Base-by-base conservation (phyloP, 495 filamentous ascomycete genomes). In the Podospora comata region DNA sequence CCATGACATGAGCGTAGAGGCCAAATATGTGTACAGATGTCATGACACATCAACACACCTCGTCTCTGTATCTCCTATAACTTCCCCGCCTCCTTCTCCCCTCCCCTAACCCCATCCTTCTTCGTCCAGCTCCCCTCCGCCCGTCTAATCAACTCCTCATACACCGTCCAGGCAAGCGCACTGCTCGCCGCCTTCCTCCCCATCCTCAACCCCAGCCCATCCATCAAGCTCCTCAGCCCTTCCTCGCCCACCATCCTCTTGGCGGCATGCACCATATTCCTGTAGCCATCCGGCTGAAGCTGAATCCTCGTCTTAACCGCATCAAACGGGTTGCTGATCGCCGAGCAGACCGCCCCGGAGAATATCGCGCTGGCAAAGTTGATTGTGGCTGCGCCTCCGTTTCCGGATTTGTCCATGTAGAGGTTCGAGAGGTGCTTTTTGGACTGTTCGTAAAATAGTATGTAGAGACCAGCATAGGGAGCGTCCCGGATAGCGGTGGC, bases 251-350 rank as follows among this genome's bases (percentile, higher is more conserved):
- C 77, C 91, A 99, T 96, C 67, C 87, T 77, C 70, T 79, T 82
- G 26, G 84, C 86, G 4, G 92, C 92, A 32, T 89, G 86, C 67
- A 91, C 74, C 91, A 97, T 92, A 73, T 97, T 98, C 34, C 86
- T 82, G 73, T 99, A 99, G 67, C 86, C 83, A 6, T 80, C 84
- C 26, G 95, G 95, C 81, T 93, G 88, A 19, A 99, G 85, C 83
- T 99, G 95, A 68, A 99, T 85, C 61, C 95, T 82, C 18, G 95
- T 99, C 85, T 99, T 99, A 77, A 98, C 87, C 4, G 93, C 91
- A 80, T 99, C 95, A 70, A 98, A 97, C 2, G 95, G 95, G 78
- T 99, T 99, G 23, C 95, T 94, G 16, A 94, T 78, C 13, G 89
- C 89, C 23, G 91, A 93, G 28, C 93, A 94, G 2, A 92, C 73